These are phyloP conservation scores for Flaveria linearis DNA, from an alignment of 129 eudicot species.

Conservation along the genomic window DNA sequence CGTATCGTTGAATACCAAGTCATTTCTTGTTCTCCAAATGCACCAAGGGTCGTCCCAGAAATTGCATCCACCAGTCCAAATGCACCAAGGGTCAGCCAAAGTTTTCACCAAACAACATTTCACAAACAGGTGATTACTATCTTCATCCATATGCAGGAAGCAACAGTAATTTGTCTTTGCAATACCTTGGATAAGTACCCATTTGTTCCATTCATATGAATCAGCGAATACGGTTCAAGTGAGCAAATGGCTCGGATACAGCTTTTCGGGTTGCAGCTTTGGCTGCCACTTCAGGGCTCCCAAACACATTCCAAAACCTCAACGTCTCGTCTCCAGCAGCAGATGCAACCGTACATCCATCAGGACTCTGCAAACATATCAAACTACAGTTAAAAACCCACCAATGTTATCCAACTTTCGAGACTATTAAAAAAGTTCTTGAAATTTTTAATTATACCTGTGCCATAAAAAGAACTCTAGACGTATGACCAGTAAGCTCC, in stretches of 20 bases:
- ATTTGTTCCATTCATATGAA: too few species aligned
- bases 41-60: too few species aligned
- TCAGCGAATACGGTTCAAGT: slow-evolving; percentile 69
- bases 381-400: neutral
- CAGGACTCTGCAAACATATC: slow-evolving; percentile 58
- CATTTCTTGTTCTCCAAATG: too few species aligned
- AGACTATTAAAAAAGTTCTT: neutral
- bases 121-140: too few species aligned
- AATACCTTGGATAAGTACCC: too few species aligned
- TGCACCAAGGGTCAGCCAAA: too few species aligned
- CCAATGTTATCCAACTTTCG: neutral
- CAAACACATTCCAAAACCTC: slow-evolving; percentile 84
- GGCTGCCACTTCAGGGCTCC: slow-evolving; percentile 73
- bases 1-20: too few species aligned
- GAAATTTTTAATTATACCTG: slow-evolving; percentile 13
- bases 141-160: too few species aligned
- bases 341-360: slow-evolving; percentile 88
- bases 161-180: too few species aligned
- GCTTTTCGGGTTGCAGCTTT: slow-evolving; percentile 63
- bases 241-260: slow-evolving; percentile 66
- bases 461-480: slow-evolving; percentile 76
- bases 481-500: slow-evolving; percentile 82
- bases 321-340: slow-evolving; percentile 89
- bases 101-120: too few species aligned
- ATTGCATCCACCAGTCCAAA: too few species aligned